Percentiles rank a stretch among this genome's conserved stretches.
phyloP scores from a whole-genome alignment of 805 yeast species.

The Candida ipomoeae region DNA sequence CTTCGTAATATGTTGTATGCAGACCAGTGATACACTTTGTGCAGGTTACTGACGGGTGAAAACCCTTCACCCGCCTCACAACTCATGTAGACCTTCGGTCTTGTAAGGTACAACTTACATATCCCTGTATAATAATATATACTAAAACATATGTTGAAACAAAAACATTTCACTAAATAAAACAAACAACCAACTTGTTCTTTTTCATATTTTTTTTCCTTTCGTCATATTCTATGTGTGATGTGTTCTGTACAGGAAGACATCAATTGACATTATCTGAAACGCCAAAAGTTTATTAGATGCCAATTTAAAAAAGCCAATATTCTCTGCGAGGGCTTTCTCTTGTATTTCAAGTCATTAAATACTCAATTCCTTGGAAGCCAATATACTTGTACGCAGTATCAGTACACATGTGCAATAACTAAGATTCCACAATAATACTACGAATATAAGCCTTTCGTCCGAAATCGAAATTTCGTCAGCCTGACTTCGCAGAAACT shows the following conservation, averaged over 20 bases:
- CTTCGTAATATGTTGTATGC: too few species aligned
- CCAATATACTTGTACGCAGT: neutral
- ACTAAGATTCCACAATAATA: neutral
- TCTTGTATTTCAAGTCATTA: neutral
- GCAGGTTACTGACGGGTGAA: too few species aligned
- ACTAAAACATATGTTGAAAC: too few species aligned
- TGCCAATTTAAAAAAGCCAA: neutral
- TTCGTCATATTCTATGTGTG: neutral
- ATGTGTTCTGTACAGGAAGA: neutral
- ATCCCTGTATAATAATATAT: too few species aligned
- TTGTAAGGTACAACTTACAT: too few species aligned
- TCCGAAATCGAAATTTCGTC: neutral
- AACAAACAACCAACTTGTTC: too few species aligned
- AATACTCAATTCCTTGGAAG: too few species aligned
- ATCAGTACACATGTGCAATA: neutral
- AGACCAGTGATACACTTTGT: too few species aligned
- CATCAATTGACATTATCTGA: neutral
- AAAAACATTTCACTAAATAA: too few species aligned
- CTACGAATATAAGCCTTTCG: neutral
- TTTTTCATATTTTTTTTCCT: too few species aligned
- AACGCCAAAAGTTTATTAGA: neutral
- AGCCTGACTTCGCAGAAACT: neutral
- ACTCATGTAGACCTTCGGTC: too few species aligned
- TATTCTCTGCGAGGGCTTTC: neutral
- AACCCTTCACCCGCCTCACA: too few species aligned